Percentiles rank a stretch among this genome's conserved stretches.
Evolutionary conservation across 306 rosid species (phyloP).

Genomic region (Vigna trinervia): DNA sequence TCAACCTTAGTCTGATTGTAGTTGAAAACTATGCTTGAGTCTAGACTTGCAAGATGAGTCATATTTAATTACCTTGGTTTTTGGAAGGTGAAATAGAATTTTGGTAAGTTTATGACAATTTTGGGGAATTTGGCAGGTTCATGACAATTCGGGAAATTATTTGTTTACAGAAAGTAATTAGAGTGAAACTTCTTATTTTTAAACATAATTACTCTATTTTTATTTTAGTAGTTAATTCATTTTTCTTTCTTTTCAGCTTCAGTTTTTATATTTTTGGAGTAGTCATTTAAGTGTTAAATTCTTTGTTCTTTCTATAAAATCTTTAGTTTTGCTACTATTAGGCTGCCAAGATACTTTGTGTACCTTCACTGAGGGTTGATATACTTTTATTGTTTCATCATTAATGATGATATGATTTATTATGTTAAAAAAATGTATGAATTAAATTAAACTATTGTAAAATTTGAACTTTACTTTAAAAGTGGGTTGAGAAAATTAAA

Average conservation of each 20-base stretch:
- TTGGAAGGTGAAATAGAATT: neutral
- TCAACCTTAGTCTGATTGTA: neutral
- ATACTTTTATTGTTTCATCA: too few species aligned
- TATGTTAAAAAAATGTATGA: too few species aligned
- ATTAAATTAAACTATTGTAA: too few species aligned
- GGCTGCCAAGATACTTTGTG: neutral
- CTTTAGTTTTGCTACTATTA: neutral
- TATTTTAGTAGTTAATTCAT: neutral
- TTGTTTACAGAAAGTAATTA: neutral
- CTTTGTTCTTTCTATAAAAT: neutral
- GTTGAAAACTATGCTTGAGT: neutral
- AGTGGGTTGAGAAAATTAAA: too few species aligned
- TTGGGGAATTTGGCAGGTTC: neutral
- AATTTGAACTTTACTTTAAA: too few species aligned
- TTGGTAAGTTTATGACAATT: neutral
- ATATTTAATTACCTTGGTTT: neutral
- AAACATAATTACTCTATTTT: neutral
- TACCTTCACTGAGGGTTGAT: neutral
- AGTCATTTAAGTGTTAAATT: too few species aligned
- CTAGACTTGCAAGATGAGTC: neutral
- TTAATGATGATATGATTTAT: too few species aligned
- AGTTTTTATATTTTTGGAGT: too few species aligned
- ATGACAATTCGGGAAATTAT: neutral
- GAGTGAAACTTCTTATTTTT: neutral
- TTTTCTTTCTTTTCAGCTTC: neutral